Base-by-base conservation (phyloP, 2,329 filamentous ascomycete genomes). In the Tolypocladium inflatum region DNA sequence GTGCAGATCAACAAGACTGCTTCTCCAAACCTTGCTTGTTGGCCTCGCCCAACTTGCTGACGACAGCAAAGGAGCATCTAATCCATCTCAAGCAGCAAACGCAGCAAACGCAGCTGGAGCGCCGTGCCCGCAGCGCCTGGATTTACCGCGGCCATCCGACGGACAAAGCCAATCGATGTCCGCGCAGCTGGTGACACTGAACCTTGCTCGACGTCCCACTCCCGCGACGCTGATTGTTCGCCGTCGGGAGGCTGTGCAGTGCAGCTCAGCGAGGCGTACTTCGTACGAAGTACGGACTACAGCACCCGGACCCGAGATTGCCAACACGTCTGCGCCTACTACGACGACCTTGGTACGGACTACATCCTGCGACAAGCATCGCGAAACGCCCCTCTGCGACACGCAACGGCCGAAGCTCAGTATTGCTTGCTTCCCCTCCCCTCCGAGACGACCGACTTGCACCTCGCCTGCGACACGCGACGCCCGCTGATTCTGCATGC, bases 401-500 rank as follows among this genome's bases (percentile, higher is more conserved):
- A 13, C 48, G 48, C 33, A 37, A 52, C 48, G 30, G 21, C 30
- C 2, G 43, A 26, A 17, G 13, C 9, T 30, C 30, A n/a, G n/a
- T n/a, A 21, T 21, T 19, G 3, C 17, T n/a, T 10, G 5, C 43
- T 39, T 45, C 33, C 30, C 19, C 21, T 23, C 30, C 19, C 4
- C 19, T 21, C 19, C 42, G 41, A 45, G 41, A 10, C 42, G 33
- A 10, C 13, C 30, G 17, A 30, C 30, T 51, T n/a, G 11, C 30
- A n/a, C 13, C 11, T 19, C 23, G 43, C 33, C 35, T 15, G 52
- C 56, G 42, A 43, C 42, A 17, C 48, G 26, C 53, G 11, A 51
- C 42, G 42, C 37, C n/a, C 48, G 3, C 63, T 60, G 54, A 67
- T 63, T 61, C 67, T 69, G 70, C 66, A 74, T 74, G 72, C 66